Percentiles rank a stretch among this genome's conserved stretches.
Conservation (phyloP, 2,329 filamentous ascomycete species). For the Chaetomiaceae sp. region DNA sequence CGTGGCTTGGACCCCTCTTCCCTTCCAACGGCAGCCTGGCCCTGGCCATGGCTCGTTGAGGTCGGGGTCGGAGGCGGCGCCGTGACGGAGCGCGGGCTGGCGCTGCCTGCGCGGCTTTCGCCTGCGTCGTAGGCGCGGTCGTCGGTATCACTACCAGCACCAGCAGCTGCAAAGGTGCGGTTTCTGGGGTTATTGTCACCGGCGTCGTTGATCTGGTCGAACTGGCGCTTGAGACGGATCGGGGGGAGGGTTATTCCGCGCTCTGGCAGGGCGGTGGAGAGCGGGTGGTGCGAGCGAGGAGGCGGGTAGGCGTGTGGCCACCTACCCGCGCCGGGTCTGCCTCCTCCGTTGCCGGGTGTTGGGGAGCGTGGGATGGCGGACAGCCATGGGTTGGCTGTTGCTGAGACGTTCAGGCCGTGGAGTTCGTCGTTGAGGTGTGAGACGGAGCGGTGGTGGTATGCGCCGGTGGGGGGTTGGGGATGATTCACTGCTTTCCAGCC, state of each 20-base stretch:
- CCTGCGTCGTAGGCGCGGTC: conserved; percentile 20
- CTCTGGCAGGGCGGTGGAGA: neutral
- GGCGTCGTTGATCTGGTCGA: conserved; percentile 28
- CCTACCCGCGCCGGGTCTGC: neutral
- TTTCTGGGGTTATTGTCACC: conserved; percentile 14
- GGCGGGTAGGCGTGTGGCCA: neutral
- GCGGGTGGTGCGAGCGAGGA: neutral
- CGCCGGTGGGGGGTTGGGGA: neutral
- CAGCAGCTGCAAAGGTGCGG: too few species aligned
- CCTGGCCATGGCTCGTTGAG: neutral
- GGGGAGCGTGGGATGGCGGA: conserved; percentile 20
- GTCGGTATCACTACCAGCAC: neutral
- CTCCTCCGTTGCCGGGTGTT: neutral
- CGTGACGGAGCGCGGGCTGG: neutral
- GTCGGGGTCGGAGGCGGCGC: neutral
- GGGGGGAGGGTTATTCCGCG: neutral
- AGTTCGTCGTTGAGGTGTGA: conserved; percentile 1
- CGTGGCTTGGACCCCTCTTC: too few species aligned
- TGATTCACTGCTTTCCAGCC: conserved; percentile 32
- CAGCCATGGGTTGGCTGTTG: conserved; percentile 19
- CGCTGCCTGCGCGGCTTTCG: conserved; percentile 20
- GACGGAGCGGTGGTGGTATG: neutral
- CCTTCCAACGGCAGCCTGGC: too few species aligned
- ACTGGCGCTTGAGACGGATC: conserved; percentile 16
- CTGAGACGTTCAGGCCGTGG: neutral